Base-by-base conservation (phyloP, 202 grass and related monocot genomes). In the Eragrostis tef region DNA sequence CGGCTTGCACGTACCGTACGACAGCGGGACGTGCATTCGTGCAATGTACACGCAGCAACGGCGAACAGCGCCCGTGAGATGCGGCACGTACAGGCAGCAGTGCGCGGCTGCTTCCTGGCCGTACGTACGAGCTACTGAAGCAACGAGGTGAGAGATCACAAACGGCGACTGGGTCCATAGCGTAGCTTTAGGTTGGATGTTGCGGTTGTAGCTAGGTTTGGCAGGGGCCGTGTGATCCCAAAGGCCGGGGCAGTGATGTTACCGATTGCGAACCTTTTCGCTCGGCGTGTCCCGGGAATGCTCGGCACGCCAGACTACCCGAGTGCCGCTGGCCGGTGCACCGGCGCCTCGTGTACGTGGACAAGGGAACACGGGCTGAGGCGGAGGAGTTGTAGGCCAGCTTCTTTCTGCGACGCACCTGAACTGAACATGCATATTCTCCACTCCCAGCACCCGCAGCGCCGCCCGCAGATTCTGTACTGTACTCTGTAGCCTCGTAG, bases 211-310 rank as follows among this genome's bases (percentile, higher is more conserved):
- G n/a, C n/a, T n/a, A n/a, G n/a, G n/a, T n/a, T n/a, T n/a, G n/a
- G n/a, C n/a, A n/a, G 70, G n/a, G 81, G 52, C 29, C 58, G 29
- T 31, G 2, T 85, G 81, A 77, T 25, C 31, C 45, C n/a, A 58
- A 81, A 72, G 77, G 82, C 7, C 49, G 64, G 39, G 65, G 82
- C 72, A 89, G 45, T 25, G 87, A 89, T 72, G 78, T 78, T 43
- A 89, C 83, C 24, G 52, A 44, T 54, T 51, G 82, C 65, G 56
- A 71, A 5, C 66, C 51, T 11, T 70, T 77, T 82, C n/a, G 62
- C 64, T 21, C 3, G 15, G 64, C 44, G 3, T 88, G 82, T 85
- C 72, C 36, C 36, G 45, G 64, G 56, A 71, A 61, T 19, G 46
- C 47, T 81, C 54, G 74, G 80, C 80, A 83, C 0, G 74, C 15